Conservation (phyloP, 768 basidiomycete species). For the Mycena vulgaris region DNA sequence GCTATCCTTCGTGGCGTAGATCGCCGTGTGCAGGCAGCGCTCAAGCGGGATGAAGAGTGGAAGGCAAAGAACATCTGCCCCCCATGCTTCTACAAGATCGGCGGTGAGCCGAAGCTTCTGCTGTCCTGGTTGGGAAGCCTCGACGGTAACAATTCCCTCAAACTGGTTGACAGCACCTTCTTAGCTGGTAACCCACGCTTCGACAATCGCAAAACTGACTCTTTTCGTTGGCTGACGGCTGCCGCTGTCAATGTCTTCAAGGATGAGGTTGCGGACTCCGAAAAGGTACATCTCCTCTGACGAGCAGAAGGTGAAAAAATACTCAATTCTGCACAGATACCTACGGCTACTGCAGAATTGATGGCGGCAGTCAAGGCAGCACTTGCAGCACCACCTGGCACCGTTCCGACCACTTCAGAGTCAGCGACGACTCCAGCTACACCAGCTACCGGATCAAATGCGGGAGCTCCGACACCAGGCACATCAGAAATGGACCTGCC, state of each 20-base stretch:
- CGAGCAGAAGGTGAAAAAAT: no score
- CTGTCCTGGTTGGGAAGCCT: not conserved
- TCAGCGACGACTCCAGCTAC: no score
- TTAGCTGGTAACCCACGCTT: not conserved
- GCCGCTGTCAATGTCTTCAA: not conserved
- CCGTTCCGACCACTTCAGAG: no score
- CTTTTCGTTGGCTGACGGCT: not conserved
- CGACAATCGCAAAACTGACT: not conserved
- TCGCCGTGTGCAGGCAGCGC: not conserved
- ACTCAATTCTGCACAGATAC: no score
- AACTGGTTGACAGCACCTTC: conserved; percentile 23
- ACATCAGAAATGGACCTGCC: no score
- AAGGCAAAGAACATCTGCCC: conserved; percentile 10
- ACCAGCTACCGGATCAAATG: no score
- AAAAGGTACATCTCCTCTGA: not conserved
- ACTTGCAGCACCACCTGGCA: no score
- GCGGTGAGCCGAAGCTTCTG: not conserved
- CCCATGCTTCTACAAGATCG: conserved; percentile 7
- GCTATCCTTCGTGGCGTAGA: not conserved
- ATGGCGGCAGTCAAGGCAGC: no score
- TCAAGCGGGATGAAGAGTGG: not conserved
- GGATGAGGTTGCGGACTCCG: conserved; percentile 5
- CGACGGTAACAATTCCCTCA: conserved; percentile 42
- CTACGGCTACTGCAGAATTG: no score
- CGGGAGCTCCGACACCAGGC: no score